Evolutionary conservation across 1,139 yeast species (phyloP).

Genomic region (Williopsis jadinii): DNA sequence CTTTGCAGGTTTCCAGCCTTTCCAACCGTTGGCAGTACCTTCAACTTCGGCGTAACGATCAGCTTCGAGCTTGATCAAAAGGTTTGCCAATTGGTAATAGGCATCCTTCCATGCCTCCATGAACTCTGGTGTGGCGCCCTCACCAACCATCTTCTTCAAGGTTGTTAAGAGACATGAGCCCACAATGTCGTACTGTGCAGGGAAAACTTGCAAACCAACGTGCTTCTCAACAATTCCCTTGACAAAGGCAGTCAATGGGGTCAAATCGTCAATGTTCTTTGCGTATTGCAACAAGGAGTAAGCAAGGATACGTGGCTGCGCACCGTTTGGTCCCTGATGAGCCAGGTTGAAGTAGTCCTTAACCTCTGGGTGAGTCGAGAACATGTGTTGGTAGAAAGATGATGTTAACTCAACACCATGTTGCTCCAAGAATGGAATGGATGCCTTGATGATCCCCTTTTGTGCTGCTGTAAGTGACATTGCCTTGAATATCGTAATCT

Average conservation of each 20-base stretch:
- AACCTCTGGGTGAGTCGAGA: conserved; percentile 45
- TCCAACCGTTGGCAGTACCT: conserved; percentile 37
- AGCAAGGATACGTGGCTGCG: conserved; percentile 62
- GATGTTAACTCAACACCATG: conserved; percentile 51
- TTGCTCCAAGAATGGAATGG: conserved; percentile 52
- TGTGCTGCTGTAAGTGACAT: conserved; percentile 19
- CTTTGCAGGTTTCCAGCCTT: conserved; percentile 46
- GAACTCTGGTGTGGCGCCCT: conserved; percentile 49
- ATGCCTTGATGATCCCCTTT: conserved; percentile 37
- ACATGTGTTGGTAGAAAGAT: conserved; percentile 50
- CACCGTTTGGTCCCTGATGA: conserved; percentile 42
- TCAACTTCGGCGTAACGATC: conserved; percentile 33
- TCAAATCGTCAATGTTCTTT: conserved; percentile 52
- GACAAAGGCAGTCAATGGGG: conserved; percentile 48
- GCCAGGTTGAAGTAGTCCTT: conserved; percentile 52
- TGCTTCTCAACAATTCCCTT: conserved; percentile 59
- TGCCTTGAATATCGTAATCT: neutral
- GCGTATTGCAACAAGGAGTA: conserved; percentile 58
- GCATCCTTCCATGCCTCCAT: conserved; percentile 63
- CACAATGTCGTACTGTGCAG: conserved; percentile 63
- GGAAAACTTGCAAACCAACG: conserved; percentile 52
- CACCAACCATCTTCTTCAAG: conserved; percentile 49
- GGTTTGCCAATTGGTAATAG: conserved; percentile 55
- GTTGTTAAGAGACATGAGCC: conserved; percentile 50
- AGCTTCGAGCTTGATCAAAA: conserved; percentile 51